A percentile compares a stretch with the other conserved stretches of the same genome.
phyloP scores from a whole-genome alignment of 441 rosid species.

The Pelargonium cotyledonis region DNA sequence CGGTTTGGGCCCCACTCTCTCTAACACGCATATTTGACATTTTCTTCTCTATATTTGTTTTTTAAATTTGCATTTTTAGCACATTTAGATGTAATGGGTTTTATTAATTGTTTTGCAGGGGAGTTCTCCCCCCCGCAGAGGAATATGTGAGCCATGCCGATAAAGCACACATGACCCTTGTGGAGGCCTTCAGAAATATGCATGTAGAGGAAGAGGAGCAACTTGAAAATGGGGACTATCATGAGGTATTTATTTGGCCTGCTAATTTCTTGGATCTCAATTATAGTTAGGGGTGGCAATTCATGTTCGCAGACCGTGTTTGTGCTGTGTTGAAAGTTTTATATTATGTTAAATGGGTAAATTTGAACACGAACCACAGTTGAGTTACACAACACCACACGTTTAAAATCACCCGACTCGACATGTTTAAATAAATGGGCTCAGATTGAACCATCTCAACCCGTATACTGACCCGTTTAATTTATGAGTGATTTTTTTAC shows the following conservation, averaged over 20 bases:
- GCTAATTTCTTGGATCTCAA: not conserved
- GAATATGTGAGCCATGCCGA: slow-evolving; percentile 53
- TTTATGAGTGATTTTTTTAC: no score
- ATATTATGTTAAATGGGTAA: no score
- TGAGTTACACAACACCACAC: no score
- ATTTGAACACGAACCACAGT: no score
- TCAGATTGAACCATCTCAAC: no score
- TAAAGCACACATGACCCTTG: slow-evolving; percentile 58
- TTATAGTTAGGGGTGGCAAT: no score
- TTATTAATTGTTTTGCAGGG: slow-evolving; percentile 39
- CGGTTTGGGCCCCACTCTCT: slow-evolving; percentile 9
- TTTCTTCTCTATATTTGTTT: slow-evolving; percentile 2
- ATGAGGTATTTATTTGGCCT: slow-evolving; percentile 45
- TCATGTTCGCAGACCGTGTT: no score
- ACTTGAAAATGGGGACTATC: slow-evolving; percentile 65
- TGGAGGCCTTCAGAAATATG: slow-evolving; percentile 81
- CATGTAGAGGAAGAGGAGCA: slow-evolving; percentile 58
- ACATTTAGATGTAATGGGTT: not conserved
- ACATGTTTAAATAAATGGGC: no score
- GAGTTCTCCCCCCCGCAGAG: slow-evolving; percentile 56
- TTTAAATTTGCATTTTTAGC: slow-evolving; percentile 2
- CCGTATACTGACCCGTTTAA: no score
- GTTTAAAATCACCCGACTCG: not conserved
- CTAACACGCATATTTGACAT: not conserved
- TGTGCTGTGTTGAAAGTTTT: no score